A percentile compares a stretch with the other conserved stretches of the same genome.
phyloP scores from a whole-genome alignment of 176 grass and related monocot genomes.

The Triticum turgidum region DNA sequence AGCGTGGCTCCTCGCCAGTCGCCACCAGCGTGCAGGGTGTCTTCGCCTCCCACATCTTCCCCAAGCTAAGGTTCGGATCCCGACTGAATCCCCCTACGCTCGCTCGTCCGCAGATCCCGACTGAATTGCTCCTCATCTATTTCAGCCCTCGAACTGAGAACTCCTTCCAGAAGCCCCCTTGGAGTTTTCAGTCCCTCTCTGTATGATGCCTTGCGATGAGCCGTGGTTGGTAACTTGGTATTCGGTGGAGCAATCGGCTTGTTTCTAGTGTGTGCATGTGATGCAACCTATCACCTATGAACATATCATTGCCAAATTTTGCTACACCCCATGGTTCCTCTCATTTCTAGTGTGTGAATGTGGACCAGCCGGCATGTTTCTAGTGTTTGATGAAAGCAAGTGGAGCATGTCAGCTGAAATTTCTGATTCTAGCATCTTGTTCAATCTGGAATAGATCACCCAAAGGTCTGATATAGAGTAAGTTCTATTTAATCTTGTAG shows the following conservation, averaged over 20 bases:
- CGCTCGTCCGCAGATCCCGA: too few relatives aligned
- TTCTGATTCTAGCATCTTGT: constrained; percentile 73
- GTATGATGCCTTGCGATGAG: constrained; percentile 25
- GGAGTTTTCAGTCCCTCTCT: constrained; percentile 25
- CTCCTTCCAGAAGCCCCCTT: constrained; percentile 24
- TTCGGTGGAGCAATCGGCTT: constrained; percentile 37
- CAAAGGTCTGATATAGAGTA: constrained; percentile 47
- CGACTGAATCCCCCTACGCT: too few relatives aligned
- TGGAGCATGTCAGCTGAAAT: constrained; percentile 48
- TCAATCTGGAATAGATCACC: constrained; percentile 68
- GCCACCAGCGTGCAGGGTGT: too few relatives aligned
- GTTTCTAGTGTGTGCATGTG: constrained; percentile 22
- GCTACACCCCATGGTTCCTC: too few relatives aligned
- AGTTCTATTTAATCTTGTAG: not conserved
- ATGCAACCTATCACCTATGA: constrained; percentile 8
- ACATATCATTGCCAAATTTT: too few relatives aligned
- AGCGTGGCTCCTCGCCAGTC: too few relatives aligned
- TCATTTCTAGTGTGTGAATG: too few relatives aligned
- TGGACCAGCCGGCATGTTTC: too few relatives aligned
- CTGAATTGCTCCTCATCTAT: too few relatives aligned
- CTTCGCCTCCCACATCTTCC: too few relatives aligned
- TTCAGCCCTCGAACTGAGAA: not conserved
- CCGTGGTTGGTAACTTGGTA: not conserved
- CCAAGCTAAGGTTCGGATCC: too few relatives aligned
- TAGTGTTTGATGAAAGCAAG: constrained; percentile 49